Evolutionary conservation across 164 flowering plant genomes (phyloP).

Genomic region (Litsea cubeba): DNA sequence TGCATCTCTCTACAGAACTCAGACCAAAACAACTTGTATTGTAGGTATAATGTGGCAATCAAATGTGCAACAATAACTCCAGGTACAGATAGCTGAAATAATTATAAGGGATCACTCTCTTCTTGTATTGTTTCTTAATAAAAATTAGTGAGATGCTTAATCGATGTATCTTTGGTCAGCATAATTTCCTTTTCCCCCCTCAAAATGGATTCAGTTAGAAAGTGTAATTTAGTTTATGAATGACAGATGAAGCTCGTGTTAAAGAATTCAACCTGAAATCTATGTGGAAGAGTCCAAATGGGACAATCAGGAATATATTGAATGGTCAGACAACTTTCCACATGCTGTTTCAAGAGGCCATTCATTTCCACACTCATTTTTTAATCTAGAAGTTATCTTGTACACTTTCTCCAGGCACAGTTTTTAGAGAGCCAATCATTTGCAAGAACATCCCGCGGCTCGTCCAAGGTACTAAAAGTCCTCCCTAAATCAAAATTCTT

Average conservation of each 20-base stretch:
- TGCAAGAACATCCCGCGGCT: conserved; percentile 75
- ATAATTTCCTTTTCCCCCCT: not conserved
- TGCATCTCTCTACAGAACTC: not conserved
- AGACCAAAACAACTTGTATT: not conserved
- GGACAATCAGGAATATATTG: conserved; percentile 76
- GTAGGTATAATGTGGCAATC: conserved; percentile 81
- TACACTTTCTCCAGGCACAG: conserved; percentile 54
- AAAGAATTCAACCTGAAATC: conserved; percentile 61
- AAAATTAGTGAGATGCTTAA: not conserved
- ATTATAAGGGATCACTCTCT: not conserved
- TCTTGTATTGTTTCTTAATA: not conserved
- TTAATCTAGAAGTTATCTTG: not conserved
- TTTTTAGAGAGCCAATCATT: conserved; percentile 80
- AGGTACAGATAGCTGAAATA: conserved; percentile 29
- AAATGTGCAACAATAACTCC: conserved; percentile 91
- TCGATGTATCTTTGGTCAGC: no score
- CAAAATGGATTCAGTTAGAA: not conserved
- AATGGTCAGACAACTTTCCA: conserved; percentile 43
- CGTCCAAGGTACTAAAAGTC: conserved; percentile 44
- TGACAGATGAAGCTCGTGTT: conserved; percentile 70
- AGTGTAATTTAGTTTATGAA: not conserved
- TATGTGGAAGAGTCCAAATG: conserved; percentile 93
- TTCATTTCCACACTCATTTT: not conserved
- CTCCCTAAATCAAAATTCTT: not conserved
- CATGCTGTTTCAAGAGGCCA: not conserved